Percentiles rank a stretch among this genome's conserved stretches.
These are phyloP conservation scores for Ammopiptanthus mongolicus DNA, from an alignment of 306 rosid species.

Conservation along the genomic window DNA sequence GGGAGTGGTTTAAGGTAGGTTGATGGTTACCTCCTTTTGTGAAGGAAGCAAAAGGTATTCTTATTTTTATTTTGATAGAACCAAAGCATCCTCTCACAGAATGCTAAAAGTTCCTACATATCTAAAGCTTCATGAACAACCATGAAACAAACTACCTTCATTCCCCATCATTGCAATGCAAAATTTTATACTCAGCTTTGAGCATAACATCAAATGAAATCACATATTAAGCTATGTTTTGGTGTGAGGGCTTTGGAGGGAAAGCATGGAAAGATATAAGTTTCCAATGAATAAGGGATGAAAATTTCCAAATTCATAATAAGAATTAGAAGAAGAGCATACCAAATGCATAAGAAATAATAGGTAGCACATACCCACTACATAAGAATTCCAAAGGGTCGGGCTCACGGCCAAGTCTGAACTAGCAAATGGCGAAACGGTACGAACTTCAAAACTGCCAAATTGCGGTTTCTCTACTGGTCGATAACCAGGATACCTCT, in stretches of 20 bases:
- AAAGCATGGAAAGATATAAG: background rate
- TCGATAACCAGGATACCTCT: conserved; percentile 71
- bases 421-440: conserved; percentile 55
- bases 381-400: conserved; percentile 63
- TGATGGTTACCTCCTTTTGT: no score
- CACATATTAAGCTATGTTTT: background rate
- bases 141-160: no score
- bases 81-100: no score
- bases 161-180: no score
- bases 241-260: no score
- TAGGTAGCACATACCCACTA: conserved; percentile 43
- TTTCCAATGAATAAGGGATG: no score
- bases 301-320: background rate
- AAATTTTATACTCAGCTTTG: no score
- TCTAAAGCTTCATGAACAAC: background rate
- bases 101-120: no score
- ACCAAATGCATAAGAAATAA: background rate
- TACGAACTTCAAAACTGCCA: no score
- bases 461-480: conserved; percentile 27
- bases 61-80: no score
- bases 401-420: conserved; percentile 73
- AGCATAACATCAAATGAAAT: background rate
- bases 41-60: no score
- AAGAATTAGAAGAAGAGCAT: background rate
- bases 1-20: no score